phyloP scores from a whole-genome alignment of 2,329 filamentous ascomycete species.

The Colletotrichum siamense region DNA sequence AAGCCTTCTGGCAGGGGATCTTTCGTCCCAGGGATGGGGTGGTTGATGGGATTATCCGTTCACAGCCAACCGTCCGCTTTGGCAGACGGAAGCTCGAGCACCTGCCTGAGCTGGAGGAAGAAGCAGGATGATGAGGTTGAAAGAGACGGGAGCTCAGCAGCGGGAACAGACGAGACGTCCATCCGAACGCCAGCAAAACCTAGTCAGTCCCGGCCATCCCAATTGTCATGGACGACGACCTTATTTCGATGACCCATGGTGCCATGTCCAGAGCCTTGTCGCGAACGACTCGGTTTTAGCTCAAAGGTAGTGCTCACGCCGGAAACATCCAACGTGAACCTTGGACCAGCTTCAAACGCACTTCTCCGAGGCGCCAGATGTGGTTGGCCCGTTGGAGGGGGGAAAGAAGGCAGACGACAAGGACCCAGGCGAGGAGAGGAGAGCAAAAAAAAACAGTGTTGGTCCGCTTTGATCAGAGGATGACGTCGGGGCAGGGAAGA shows the following conservation, averaged over 20 bases:
- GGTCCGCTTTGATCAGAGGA: background rate
- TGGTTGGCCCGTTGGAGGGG: background rate
- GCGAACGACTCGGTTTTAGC: background rate
- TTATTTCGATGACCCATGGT: background rate
- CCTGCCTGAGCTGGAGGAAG: background rate
- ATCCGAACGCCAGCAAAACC: background rate
- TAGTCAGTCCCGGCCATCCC: background rate
- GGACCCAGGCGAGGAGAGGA: background rate
- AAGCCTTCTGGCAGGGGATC: background rate
- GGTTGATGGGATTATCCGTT: background rate
- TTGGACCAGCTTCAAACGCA: background rate
- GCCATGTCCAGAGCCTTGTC: background rate
- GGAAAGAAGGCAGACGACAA: background rate
- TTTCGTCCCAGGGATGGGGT: background rate
- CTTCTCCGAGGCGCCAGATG: background rate
- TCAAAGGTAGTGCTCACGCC: background rate
- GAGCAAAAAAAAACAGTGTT: background rate
- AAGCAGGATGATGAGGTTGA: background rate
- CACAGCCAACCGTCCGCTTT: background rate
- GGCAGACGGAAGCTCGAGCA: background rate
- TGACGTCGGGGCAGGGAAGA: constrained; percentile 6
- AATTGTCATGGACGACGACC: background rate
- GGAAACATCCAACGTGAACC: background rate
- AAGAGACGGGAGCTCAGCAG: background rate
- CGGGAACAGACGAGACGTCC: background rate